A percentile compares a stretch with the other conserved stretches of the same genome.
phyloP scores from a whole-genome alignment of 2,329 filamentous ascomycete genomes.

The Penicillium sp. region DNA sequence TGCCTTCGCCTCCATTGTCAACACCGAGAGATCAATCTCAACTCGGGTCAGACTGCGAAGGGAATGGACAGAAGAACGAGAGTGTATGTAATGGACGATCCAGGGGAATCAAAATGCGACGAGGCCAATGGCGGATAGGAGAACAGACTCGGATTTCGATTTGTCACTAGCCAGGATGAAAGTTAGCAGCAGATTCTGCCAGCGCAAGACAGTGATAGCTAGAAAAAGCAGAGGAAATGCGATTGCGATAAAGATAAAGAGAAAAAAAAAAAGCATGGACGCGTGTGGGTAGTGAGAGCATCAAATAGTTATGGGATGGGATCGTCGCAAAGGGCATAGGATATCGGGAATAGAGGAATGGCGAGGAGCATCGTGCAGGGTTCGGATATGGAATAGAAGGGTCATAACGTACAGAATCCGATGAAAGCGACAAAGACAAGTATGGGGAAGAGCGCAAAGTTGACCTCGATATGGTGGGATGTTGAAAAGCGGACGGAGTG shows the following conservation, averaged over 20 bases:
- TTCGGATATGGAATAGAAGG: background rate
- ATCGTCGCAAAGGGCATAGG: background rate
- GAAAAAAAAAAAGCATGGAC: background rate
- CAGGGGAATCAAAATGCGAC: background rate
- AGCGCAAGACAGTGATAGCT: background rate
- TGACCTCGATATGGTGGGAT: conserved; percentile 23
- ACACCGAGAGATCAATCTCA: conserved; percentile 8
- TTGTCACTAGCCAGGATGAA: background rate
- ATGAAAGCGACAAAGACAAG: background rate
- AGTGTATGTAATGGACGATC: conserved; percentile 6
- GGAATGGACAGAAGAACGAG: conserved; percentile 20
- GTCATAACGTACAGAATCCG: background rate
- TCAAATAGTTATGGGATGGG: background rate
- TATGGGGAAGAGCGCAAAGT: conserved; percentile 2
- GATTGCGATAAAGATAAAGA: background rate
- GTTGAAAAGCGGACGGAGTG: conserved; percentile 24
- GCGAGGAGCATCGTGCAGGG: background rate
- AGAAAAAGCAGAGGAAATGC: background rate
- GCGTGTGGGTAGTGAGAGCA: background rate
- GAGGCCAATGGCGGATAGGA: background rate
- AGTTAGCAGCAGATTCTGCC: background rate
- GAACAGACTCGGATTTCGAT: background rate
- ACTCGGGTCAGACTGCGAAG: conserved; percentile 14
- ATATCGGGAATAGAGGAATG: background rate
- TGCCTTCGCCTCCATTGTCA: conserved; percentile 58